phyloP scores from a whole-genome alignment of 2,329 filamentous ascomycete genomes.

The Botrytis squamosa region DNA sequence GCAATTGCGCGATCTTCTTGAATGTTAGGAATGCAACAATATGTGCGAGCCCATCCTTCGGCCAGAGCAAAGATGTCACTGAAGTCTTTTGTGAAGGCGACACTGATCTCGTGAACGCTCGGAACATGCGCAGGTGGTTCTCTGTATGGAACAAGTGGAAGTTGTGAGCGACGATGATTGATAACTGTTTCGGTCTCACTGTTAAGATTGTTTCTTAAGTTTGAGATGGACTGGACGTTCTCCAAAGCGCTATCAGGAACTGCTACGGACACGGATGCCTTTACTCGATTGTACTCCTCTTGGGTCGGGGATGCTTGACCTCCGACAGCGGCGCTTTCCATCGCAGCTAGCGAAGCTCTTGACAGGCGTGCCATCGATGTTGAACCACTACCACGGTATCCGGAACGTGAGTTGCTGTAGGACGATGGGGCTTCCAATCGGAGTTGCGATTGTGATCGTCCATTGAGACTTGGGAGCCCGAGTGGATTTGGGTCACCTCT shows the following conservation, averaged over 20 bases:
- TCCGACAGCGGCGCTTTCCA: slow-evolving; percentile 12
- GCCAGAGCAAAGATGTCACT: slow-evolving; percentile 5
- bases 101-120: slow-evolving; percentile 2
- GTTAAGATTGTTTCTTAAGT: background rate
- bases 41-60: slow-evolving; percentile 17
- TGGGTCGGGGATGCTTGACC: background rate
- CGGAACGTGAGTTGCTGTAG: background rate
- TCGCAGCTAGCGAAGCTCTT: slow-evolving; percentile 13
- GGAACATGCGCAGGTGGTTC: background rate
- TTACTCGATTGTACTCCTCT: slow-evolving; percentile 3
- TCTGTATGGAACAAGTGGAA: slow-evolving; percentile 6
- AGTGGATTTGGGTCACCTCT: background rate
- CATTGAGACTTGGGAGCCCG: background rate
- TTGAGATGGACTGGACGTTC: background rate
- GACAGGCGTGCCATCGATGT: slow-evolving; percentile 18
- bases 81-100: slow-evolving; percentile 10
- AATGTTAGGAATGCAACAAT: background rate
- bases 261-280: slow-evolving; percentile 2
- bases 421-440: background rate
- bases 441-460: background rate
- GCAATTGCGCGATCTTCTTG: slow-evolving; percentile 28
- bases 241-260: slow-evolving; percentile 9
- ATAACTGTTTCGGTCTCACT: background rate
- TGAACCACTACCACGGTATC: background rate
- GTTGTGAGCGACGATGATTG: background rate